Conservation (phyloP, 768 basidiomycete genomes). For the Boletus rufocinnamomeus region DNA sequence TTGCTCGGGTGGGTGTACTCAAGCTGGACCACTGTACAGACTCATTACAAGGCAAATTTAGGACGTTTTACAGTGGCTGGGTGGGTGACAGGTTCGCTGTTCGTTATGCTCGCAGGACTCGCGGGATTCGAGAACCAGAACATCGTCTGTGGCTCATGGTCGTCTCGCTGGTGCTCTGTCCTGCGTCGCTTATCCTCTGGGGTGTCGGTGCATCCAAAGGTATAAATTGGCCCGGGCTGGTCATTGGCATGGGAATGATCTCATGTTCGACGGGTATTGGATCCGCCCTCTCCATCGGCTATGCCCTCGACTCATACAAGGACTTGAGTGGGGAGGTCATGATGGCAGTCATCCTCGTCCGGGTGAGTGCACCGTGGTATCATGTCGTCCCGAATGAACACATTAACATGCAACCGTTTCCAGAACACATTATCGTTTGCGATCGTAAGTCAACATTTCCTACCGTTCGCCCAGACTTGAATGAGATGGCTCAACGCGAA, state of each 20-base stretch:
- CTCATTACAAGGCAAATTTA: not conserved
- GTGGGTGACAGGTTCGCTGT: constrained; percentile 26
- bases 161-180: constrained; percentile 20
- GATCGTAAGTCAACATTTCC: constrained; percentile 9
- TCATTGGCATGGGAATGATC: constrained; percentile 25
- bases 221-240: constrained; percentile 17
- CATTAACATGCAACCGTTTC: not conserved
- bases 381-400: not conserved
- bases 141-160: constrained; percentile 30
- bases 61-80: constrained; percentile 24
- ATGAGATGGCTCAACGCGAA: not conserved
- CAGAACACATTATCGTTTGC: constrained; percentile 24
- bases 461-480: too few relatives aligned
- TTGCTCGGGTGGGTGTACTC: constrained; percentile 13
- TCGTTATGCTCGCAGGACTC: constrained; percentile 18
- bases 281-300: constrained; percentile 20
- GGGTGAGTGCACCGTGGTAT: constrained; percentile 6
- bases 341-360: constrained; percentile 25
- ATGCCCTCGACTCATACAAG: constrained; percentile 25
- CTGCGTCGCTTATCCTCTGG: constrained; percentile 24
- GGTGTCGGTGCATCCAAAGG: constrained; percentile 23
- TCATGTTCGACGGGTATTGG: constrained; percentile 26
- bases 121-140: constrained; percentile 23
- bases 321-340: constrained; percentile 21
- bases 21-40: not conserved